Conservation (phyloP, 495 filamentous ascomycete genomes). For the Penicillium canescens region DNA sequence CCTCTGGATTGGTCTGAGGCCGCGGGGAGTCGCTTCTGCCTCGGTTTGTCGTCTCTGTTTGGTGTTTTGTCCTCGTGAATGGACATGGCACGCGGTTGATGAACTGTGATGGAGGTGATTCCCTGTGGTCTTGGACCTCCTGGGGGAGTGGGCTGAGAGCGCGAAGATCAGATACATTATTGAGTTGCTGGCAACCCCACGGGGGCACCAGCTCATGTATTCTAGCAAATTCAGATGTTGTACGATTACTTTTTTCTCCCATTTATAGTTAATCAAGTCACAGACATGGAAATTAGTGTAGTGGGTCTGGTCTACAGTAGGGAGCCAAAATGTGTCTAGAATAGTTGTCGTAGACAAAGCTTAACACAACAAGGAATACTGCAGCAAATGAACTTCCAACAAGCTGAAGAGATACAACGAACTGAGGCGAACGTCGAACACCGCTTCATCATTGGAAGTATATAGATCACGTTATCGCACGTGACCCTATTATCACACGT, state of each 20-base stretch:
- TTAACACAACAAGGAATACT: too few species aligned
- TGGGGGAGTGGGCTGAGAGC: background rate
- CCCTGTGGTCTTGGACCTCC: background rate
- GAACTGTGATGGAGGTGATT: background rate
- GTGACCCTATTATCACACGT: slow-evolving; percentile 6
- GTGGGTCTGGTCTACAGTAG: too few species aligned
- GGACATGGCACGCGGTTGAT: background rate
- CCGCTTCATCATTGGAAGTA: too few species aligned
- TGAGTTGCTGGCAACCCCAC: background rate
- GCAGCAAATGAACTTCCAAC: too few species aligned
- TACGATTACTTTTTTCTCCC: background rate
- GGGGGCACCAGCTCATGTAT: slow-evolving; percentile 6
- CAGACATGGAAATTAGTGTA: too few species aligned
- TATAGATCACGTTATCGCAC: background rate
- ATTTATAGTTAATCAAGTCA: background rate
- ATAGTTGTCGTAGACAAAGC: too few species aligned
- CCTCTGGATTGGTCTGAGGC: slow-evolving; percentile 9
- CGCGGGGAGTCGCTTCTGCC: background rate
- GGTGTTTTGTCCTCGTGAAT: background rate
- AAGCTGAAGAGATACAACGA: too few species aligned
- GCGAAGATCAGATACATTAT: slow-evolving; percentile 4
- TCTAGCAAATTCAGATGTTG: slow-evolving; percentile 1
- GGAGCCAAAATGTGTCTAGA: too few species aligned
- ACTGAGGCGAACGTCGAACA: too few species aligned
- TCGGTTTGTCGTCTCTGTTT: background rate